Conservation (phyloP, 2,329 filamentous ascomycete species). For the Fusarium sp. region DNA sequence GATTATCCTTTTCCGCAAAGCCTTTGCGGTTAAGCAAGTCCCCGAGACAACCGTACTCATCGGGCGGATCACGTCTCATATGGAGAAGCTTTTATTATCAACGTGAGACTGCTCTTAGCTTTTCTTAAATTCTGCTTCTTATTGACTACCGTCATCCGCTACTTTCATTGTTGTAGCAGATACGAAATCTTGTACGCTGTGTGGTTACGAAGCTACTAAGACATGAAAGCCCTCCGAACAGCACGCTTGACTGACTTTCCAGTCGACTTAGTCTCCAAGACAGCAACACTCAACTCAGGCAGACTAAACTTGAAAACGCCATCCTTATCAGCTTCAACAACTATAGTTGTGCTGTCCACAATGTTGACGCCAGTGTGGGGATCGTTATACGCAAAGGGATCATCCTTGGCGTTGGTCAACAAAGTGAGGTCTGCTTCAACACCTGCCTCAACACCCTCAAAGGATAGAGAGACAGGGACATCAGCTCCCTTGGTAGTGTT, state of each 20-base stretch:
- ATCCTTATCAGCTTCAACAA: constrained; percentile 52
- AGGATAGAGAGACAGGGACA: constrained; percentile 56
- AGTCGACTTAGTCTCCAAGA: constrained; percentile 56
- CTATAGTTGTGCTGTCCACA: constrained; percentile 53
- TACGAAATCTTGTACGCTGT: no score
- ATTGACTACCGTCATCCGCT: no score
- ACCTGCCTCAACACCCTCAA: constrained; percentile 54
- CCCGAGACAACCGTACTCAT: not conserved
- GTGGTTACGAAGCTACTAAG: no score
- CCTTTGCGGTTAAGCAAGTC: not conserved
- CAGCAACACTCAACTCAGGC: constrained; percentile 63
- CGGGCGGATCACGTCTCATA: no score
- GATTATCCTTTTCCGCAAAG: not conserved
- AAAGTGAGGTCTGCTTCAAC: constrained; percentile 55
- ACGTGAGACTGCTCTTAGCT: no score
- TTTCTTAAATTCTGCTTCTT: no score
- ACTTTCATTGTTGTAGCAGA: no score
- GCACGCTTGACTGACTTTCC: not conserved
- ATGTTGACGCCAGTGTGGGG: constrained; percentile 57
- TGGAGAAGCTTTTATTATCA: no score
- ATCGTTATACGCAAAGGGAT: constrained; percentile 56
- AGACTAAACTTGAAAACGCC: constrained; percentile 62
- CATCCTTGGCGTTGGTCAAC: constrained; percentile 51
- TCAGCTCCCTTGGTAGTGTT: constrained; percentile 57
- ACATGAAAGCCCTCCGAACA: constrained; percentile 1